These are phyloP conservation scores for Zelopaecilomyces penicillatus DNA, from an alignment of 2,329 filamentous ascomycete species.

Conservation along the genomic window DNA sequence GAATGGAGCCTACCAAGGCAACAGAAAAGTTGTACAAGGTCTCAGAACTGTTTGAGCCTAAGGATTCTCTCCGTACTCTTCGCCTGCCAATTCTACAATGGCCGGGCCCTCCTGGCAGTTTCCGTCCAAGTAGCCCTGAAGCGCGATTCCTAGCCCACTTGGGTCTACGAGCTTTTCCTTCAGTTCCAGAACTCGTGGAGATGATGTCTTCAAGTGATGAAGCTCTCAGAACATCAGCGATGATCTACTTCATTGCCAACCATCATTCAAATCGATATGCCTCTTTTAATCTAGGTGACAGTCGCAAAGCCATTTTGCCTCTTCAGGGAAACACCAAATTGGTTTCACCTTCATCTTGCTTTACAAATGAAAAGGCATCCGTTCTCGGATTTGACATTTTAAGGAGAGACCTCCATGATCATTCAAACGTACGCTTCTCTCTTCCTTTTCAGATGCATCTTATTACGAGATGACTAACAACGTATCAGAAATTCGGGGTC, in stretches of 20 bases:
- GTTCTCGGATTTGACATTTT: conserved; percentile 77
- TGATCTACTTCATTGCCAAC: conserved; percentile 76
- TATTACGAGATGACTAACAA: conserved; percentile 4
- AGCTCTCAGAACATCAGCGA: conserved; percentile 55
- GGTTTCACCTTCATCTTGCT: conserved; percentile 68
- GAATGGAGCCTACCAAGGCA: conserved; percentile 45
- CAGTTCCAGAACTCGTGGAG: conserved; percentile 64
- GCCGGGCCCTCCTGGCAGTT: conserved; percentile 59
- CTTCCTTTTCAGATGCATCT: neutral
- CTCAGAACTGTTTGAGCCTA: conserved; percentile 74
- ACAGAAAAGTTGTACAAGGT: conserved; percentile 57
- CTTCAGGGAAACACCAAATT: conserved; percentile 61
- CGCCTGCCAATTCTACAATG: conserved; percentile 72
- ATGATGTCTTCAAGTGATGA: conserved; percentile 62
- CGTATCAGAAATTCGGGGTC: conserved; percentile 67
- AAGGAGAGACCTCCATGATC: conserved; percentile 63
- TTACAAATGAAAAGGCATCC: conserved; percentile 67
- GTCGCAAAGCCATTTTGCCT: conserved; percentile 58
- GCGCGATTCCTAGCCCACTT: conserved; percentile 64
- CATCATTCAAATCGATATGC: conserved; percentile 71
- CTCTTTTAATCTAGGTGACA: conserved; percentile 48
- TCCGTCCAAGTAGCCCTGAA: conserved; percentile 58
- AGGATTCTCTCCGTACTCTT: conserved; percentile 59
- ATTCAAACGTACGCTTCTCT: conserved; percentile 53
- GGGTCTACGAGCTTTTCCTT: conserved; percentile 65